Conservation (phyloP, 2,329 filamentous ascomycete genomes). For the Cladophialophora bantiana region DNA sequence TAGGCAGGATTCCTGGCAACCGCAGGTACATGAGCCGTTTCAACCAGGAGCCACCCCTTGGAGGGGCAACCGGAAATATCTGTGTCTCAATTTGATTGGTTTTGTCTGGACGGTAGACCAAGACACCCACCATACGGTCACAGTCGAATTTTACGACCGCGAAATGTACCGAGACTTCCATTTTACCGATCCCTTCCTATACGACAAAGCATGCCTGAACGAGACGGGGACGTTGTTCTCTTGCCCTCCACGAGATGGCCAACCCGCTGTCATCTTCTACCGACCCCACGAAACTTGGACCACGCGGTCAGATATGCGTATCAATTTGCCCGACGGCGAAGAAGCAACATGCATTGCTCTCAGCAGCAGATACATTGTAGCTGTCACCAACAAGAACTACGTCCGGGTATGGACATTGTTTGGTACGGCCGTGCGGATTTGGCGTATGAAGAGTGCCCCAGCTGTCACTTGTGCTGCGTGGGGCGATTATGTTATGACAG, state of each 20-base stretch:
- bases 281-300: constrained; percentile 98
- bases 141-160: constrained; percentile 96
- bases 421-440: constrained; percentile 86
- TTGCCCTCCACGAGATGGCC: constrained; percentile 58
- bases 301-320: constrained; percentile 86
- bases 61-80: constrained; percentile 90
- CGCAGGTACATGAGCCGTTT: constrained; percentile 81
- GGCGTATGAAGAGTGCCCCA: constrained; percentile 87
- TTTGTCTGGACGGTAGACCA: constrained; percentile 98
- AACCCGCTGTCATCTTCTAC: constrained; percentile 87
- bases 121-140: constrained; percentile 90
- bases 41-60: constrained; percentile 95
- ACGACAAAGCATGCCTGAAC: constrained; percentile 92
- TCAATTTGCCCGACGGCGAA: constrained; percentile 85
- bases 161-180: constrained; percentile 93
- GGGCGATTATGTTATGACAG: constrained; percentile 93
- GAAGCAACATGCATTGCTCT: constrained; percentile 85
- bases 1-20: constrained; percentile 59
- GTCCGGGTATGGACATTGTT: constrained; percentile 93
- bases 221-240: constrained; percentile 46
- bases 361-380: constrained; percentile 88
- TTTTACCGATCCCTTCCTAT: constrained; percentile 94
- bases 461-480: constrained; percentile 93
- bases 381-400: constrained; percentile 85
- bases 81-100: constrained; percentile 90